A percentile compares a stretch with the other conserved stretches of the same genome.
These are phyloP conservation scores for Obelidium mucronatum DNA, from an alignment of 192 early-diverging fungal species.

Conservation along the genomic window DNA sequence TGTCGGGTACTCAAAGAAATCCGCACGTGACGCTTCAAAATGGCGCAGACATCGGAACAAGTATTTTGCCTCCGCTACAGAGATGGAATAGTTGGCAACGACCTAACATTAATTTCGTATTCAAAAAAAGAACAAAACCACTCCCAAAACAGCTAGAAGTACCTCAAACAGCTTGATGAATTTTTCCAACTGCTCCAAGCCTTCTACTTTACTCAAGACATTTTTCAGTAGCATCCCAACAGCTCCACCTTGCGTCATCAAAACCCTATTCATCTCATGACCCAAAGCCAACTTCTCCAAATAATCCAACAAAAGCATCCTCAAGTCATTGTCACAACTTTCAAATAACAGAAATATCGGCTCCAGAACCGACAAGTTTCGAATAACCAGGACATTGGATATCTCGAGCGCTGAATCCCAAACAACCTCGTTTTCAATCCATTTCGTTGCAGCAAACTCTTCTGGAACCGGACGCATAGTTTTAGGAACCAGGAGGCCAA, in stretches of 20 bases:
- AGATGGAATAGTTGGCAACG: slow-evolving; percentile 47
- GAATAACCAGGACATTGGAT: slow-evolving; percentile 30
- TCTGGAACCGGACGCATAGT: not conserved
- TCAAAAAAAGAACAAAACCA: not conserved
- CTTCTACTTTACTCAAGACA: slow-evolving; percentile 24
- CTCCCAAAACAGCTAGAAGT: not conserved
- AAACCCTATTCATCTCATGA: slow-evolving; percentile 49
- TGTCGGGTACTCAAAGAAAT: not conserved
- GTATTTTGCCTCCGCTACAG: slow-evolving; percentile 49
- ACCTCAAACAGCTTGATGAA: slow-evolving; percentile 43
- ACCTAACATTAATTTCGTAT: slow-evolving; percentile 6
- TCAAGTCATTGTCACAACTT: slow-evolving; percentile 28
- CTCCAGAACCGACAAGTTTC: slow-evolving; percentile 44
- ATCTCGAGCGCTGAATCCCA: not conserved
- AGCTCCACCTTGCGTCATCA: slow-evolving; percentile 37
- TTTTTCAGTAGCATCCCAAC: slow-evolving; percentile 38
- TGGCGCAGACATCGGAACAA: slow-evolving; percentile 39
- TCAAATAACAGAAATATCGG: slow-evolving; percentile 33
- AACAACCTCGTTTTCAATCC: not conserved
- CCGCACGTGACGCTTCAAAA: not conserved
- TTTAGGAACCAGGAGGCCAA: slow-evolving; percentile 36
- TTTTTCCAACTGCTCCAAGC: slow-evolving; percentile 32
- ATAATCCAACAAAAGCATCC: slow-evolving; percentile 25
- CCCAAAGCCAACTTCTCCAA: slow-evolving; percentile 35
- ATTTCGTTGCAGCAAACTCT: not conserved